A percentile compares a stretch with the other conserved stretches of the same genome.
Evolutionary conservation across 2,329 filamentous ascomycete species (phyloP).

Genomic region (Epichloe coenophiala): DNA sequence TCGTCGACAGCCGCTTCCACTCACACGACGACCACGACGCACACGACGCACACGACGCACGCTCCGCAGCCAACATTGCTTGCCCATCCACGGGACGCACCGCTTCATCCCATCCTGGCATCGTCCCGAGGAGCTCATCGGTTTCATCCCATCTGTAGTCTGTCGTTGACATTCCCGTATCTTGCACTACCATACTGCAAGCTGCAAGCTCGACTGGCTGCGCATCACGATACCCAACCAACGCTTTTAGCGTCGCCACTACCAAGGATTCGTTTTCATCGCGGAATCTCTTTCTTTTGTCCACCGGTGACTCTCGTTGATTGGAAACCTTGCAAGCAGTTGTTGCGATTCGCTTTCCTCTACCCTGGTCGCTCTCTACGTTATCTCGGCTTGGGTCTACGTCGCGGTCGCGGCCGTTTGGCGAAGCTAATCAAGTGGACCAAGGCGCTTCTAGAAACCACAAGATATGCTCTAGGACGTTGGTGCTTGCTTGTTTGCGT

Average conservation of each 20-base stretch:
- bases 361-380: neutral
- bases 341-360: neutral
- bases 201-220: neutral
- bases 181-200: neutral
- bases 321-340: neutral
- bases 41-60: neutral
- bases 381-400: neutral
- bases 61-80: conserved; percentile 2
- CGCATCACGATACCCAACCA: conserved; percentile 2
- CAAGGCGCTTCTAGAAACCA: neutral
- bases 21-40: neutral
- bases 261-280: neutral
- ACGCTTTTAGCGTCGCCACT: neutral
- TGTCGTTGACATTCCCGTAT: neutral
- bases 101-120: neutral
- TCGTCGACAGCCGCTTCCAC: conserved; percentile 1
- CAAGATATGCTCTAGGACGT: conserved; percentile 9
- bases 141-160: neutral
- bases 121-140: neutral
- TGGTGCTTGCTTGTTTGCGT: neutral
- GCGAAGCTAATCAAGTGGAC: neutral
- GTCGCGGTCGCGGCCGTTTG: neutral
- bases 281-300: neutral
- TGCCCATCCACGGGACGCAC: neutral
- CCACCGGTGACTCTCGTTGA: neutral